These are phyloP conservation scores for Pedinophyceae sp. DNA, from an alignment of 139 green algal species.

Conservation along the genomic window DNA sequence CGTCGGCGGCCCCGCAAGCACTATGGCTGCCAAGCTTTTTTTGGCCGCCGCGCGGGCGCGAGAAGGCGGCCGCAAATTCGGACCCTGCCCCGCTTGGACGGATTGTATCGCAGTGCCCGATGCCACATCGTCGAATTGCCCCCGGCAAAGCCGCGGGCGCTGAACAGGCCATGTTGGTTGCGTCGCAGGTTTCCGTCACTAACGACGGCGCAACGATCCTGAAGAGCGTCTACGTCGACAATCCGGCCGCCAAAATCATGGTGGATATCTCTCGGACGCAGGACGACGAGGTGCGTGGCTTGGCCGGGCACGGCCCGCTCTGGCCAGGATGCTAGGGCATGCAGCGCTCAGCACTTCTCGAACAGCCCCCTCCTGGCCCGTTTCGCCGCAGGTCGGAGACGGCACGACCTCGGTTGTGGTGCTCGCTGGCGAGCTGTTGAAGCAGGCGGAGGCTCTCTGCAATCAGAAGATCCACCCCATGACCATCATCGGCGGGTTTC, in stretches of 20 bases:
- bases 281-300: constrained; percentile 79
- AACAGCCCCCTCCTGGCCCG: too few species aligned
- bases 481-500: constrained; percentile 92
- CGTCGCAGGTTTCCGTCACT: constrained; percentile 89
- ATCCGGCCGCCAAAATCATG: constrained; percentile 91
- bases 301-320: too few species aligned
- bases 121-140: too few species aligned
- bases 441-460: constrained; percentile 88
- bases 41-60: constrained; percentile 41
- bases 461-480: constrained; percentile 91
- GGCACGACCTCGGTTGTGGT: constrained; percentile 96
- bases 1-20: too few species aligned
- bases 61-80: too few species aligned
- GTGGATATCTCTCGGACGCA: constrained; percentile 91
- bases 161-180: too few species aligned
- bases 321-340: too few species aligned
- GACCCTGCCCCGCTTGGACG: too few species aligned
- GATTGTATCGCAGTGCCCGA: too few species aligned
- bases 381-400: constrained; percentile 53
- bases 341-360: too few species aligned
- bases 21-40: too few species aligned
- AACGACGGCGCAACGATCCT: constrained; percentile 98
- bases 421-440: constrained; percentile 87
- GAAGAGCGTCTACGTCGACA: constrained; percentile 93
- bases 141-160: too few species aligned